Conservation (phyloP, 140 eudicot genomes). For the Anethum foeniculum region DNA sequence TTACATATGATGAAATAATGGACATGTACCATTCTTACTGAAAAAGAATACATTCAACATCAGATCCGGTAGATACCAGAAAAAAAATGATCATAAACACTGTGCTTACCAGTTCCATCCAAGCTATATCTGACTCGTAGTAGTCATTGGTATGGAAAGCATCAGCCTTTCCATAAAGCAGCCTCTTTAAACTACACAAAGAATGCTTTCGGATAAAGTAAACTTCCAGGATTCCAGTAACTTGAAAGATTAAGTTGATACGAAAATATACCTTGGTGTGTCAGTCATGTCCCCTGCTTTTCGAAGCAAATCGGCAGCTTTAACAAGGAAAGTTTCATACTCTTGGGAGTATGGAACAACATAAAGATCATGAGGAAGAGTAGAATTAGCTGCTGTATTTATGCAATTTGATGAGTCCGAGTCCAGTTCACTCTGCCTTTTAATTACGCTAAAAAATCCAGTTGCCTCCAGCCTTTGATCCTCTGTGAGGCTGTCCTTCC, state of each 20-base stretch:
- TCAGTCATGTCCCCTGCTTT: conserved; percentile 69
- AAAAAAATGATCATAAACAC: not conserved
- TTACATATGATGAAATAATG: not conserved
- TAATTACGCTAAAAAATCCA: conserved; percentile 74
- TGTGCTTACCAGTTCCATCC: conserved; percentile 86
- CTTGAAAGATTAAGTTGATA: conserved; percentile 1
- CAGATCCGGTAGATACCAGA: not conserved
- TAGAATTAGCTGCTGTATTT: conserved; percentile 12
- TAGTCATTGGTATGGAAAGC: conserved; percentile 91
- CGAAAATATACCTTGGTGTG: conserved; percentile 50
- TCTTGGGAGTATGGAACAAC: conserved; percentile 65
- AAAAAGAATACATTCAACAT: not conserved
- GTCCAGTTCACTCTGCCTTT: conserved; percentile 44
- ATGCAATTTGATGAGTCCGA: conserved; percentile 22
- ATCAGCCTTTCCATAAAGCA: conserved; percentile 79
- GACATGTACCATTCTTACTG: not conserved
- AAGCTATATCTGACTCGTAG: conserved; percentile 87
- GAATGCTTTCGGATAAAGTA: conserved; percentile 1
- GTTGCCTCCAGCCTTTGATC: conserved; percentile 50
- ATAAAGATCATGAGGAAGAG: conserved; percentile 44
- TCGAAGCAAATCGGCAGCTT: conserved; percentile 63
- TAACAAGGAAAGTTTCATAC: conserved; percentile 41
- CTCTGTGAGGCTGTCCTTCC: conserved; percentile 57
- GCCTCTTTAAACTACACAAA: conserved; percentile 66
- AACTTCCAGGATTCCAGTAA: not conserved